A percentile compares a stretch with the other conserved stretches of the same genome.
These are phyloP conservation scores for Aphanocladium album DNA, from an alignment of 2,329 filamentous ascomycete genomes.

Conservation along the genomic window DNA sequence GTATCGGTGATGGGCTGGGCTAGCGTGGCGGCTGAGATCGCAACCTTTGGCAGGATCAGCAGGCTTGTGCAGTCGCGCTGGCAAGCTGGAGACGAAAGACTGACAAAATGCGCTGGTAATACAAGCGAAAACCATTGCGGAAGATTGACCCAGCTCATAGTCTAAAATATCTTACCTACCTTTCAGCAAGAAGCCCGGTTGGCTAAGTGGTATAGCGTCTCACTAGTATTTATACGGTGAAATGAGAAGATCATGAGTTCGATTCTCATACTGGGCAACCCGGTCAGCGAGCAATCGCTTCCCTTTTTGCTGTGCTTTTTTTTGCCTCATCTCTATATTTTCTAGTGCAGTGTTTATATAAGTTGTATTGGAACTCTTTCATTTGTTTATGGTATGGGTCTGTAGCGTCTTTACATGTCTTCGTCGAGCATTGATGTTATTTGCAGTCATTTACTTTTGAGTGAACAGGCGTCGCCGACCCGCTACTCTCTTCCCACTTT, in stretches of 20 bases:
- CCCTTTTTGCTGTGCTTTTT: conserved; percentile 3
- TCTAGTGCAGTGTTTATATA: no score
- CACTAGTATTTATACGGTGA: conserved; percentile 26
- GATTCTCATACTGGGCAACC: conserved; percentile 29
- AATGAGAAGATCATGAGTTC: conserved; percentile 31
- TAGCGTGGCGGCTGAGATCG: conserved; percentile 9
- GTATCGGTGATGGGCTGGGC: not conserved
- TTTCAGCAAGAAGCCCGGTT: conserved; percentile 20
- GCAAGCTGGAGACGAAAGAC: not conserved
- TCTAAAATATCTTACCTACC: not conserved
- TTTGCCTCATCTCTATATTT: not conserved
- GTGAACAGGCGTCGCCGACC: conserved; percentile 14
- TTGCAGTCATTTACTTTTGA: not conserved
- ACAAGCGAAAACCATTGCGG: no score
- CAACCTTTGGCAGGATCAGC: not conserved
- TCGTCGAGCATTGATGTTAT: no score
- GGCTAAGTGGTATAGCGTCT: conserved; percentile 33
- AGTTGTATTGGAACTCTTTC: no score
- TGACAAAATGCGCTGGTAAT: no score
- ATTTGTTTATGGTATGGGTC: not conserved
- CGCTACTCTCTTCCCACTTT: conserved; percentile 10
- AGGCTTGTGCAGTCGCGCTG: not conserved
- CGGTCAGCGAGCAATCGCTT: conserved; percentile 1
- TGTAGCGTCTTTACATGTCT: not conserved
- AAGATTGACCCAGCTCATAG: not conserved